Conservation (phyloP, 495 filamentous ascomycete genomes). For the Talaromyces adpressus region DNA sequence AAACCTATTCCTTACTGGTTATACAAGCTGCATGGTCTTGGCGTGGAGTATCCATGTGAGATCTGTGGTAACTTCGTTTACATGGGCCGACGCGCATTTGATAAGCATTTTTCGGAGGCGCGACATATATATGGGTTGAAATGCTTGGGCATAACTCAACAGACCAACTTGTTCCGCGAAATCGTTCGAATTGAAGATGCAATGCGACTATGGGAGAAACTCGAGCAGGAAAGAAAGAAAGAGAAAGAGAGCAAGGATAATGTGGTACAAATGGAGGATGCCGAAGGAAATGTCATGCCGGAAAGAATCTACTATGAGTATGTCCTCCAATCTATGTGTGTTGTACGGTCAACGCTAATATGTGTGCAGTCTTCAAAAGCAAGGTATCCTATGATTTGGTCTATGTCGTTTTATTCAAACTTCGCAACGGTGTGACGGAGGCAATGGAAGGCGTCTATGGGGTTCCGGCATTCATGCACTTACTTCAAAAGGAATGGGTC, state of each 20-base stretch:
- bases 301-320: constrained; percentile 91
- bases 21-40: constrained; percentile 92
- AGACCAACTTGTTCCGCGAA: constrained; percentile 86
- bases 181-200: constrained; percentile 91
- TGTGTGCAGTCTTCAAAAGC: constrained; percentile 43
- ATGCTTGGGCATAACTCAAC: constrained; percentile 80
- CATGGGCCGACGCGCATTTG: constrained; percentile 90
- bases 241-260: constrained; percentile 66
- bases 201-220: constrained; percentile 83
- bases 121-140: constrained; percentile 88
- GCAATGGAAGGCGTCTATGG: background rate
- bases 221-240: constrained; percentile 79
- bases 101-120: constrained; percentile 96
- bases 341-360: constrained; percentile 17
- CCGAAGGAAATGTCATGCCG: constrained; percentile 96
- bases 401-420: background rate
- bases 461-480: background rate
- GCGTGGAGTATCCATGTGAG: constrained; percentile 91
- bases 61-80: constrained; percentile 98
- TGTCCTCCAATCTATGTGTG: constrained; percentile 13
- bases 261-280: constrained; percentile 97
- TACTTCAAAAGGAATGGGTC: background rate
- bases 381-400: constrained; percentile 38
- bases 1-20: constrained; percentile 99
- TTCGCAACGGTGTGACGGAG: background rate